Base-by-base conservation (phyloP, 1,284 basidiomycete species). In the Coniferiporia sulphurascens region DNA sequence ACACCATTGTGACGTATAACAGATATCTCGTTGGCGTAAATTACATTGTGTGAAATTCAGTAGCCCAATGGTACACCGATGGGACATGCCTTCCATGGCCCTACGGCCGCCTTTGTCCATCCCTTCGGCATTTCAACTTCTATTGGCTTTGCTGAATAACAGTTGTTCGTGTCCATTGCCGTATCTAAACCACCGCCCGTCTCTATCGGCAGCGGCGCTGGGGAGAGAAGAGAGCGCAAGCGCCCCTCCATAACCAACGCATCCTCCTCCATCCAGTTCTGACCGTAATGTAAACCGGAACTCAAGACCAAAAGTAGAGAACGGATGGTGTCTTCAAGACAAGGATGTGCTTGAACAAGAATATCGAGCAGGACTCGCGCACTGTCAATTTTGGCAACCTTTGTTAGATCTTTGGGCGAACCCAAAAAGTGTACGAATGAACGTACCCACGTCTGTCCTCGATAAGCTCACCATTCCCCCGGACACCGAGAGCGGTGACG, bases 31-130 rank as follows among this genome's bases (percentile, higher is more conserved):
- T 27, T 27, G 27, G 5, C 27, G 27, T 5, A 27, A 27, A 27
- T 27, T 27, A 27, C 27, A 27, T 27, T 5, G 27, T 3, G 27
- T 27, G 7, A n/a, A 7, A 2, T 48, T 46, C 19, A 38, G 13
- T 34, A 55, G 27, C 17, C 7, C 9, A 27, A 13, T 48, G 35
- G 83, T 53, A 87, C 75, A 15, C 87, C 88, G 54, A 90, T 85
- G 4, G 87, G 87, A 67, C 81, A 84, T 2, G 83, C 76, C 63
- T 72, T 76, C 88, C 87, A 89, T 32, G 71, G 70, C 15, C 63
- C 69, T 41, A 69, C 66, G 41, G 75, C 71, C 7, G 85, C 69
- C 46, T 74, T 60, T 50, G 73, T 72, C 87, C 87, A 89, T 15
- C 86, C 87, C 6, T 44, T 50, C 4, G 71, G 67, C 22, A 70